Conservation (phyloP, 2,329 filamentous ascomycete genomes). For the Coniochaeta prunicola region DNA sequence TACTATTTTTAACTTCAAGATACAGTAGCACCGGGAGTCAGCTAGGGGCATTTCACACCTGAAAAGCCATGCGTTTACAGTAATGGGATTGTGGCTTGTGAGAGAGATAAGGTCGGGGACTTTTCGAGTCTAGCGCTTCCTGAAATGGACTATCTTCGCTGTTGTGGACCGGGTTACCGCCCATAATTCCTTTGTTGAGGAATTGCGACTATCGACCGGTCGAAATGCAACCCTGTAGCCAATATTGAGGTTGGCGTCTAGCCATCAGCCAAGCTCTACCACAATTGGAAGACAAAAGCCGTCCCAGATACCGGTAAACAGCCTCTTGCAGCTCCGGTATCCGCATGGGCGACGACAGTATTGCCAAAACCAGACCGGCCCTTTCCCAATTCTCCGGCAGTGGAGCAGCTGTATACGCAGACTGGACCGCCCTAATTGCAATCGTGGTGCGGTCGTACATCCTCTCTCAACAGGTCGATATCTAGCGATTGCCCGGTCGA, state of each 20-base stretch:
- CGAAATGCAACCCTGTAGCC: neutral
- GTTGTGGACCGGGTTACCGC: neutral
- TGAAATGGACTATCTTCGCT: neutral
- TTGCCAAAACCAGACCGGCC: neutral
- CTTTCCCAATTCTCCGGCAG: neutral
- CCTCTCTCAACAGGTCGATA: too few species aligned
- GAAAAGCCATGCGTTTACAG: neutral
- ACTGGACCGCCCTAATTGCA: too few species aligned
- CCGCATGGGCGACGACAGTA: neutral
- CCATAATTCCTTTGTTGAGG: neutral
- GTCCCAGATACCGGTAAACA: constrained; percentile 13
- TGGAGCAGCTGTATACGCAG: neutral
- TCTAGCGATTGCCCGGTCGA: too few species aligned
- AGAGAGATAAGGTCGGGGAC: neutral
- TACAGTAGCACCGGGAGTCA: neutral
- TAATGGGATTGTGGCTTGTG: neutral
- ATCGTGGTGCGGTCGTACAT: too few species aligned
- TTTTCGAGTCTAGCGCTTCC: neutral
- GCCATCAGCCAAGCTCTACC: neutral
- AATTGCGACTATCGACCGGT: neutral
- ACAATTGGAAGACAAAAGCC: constrained; percentile 11
- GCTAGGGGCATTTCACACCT: neutral
- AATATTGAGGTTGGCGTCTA: constrained; percentile 11
- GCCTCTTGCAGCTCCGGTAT: neutral
- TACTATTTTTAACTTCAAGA: neutral